Evolutionary conservation across 2,329 filamentous ascomycete species (phyloP).

Genomic region (Diplodia scrobiculata): DNA sequence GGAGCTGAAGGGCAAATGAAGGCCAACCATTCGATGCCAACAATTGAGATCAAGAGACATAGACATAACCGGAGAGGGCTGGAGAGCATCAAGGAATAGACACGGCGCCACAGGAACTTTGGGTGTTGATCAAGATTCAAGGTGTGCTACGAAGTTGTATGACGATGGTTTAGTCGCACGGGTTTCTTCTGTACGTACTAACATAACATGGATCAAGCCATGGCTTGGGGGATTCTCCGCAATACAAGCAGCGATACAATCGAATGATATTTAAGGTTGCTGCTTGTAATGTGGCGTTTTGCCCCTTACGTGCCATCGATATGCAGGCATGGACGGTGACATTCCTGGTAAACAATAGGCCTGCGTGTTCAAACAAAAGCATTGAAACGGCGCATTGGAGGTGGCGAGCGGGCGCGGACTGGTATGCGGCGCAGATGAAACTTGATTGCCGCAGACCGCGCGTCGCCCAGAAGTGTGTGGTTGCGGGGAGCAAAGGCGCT

Average conservation of each 20-base stretch:
- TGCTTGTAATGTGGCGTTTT: neutral
- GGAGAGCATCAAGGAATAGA: neutral
- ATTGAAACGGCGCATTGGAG: neutral
- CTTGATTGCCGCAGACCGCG: neutral
- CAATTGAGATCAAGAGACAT: neutral
- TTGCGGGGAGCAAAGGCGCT: neutral
- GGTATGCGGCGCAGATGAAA: conserved; percentile 6
- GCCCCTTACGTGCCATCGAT: conserved; percentile 12
- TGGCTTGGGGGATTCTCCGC: neutral
- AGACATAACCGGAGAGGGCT: neutral
- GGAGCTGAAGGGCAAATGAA: conserved; percentile 24
- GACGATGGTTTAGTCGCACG: no score
- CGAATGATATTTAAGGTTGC: neutral
- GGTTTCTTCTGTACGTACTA: neutral
- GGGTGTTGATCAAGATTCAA: neutral
- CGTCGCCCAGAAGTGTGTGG: neutral
- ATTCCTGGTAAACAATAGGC: conserved; percentile 8
- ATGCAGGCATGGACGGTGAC: conserved; percentile 6
- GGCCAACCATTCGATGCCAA: neutral
- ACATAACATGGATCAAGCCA: neutral
- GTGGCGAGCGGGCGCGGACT: neutral
- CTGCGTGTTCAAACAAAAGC: conserved; percentile 4
- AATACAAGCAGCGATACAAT: neutral
- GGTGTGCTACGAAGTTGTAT: neutral
- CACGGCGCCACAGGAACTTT: neutral